Evolutionary conservation across 768 basidiomycete genomes (phyloP).

Genomic region (Tricholoma hemisulphureum): DNA sequence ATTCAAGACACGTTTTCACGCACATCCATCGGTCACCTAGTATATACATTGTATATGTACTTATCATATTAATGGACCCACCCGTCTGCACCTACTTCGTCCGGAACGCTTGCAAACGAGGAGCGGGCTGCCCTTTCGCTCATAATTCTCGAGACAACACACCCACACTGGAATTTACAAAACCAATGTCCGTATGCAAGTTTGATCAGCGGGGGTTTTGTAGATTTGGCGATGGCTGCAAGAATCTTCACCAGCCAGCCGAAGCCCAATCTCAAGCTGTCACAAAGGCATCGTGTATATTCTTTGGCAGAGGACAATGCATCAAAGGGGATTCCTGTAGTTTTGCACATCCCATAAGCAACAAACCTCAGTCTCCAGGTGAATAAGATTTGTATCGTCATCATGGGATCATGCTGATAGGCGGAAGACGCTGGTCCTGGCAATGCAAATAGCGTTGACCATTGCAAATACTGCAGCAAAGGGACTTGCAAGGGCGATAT

Average conservation of each 20-base stretch:
- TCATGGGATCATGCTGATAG: background rate
- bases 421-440: background rate
- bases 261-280: background rate
- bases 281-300: constrained; percentile 12
- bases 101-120: background rate
- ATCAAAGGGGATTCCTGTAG: constrained; percentile 6
- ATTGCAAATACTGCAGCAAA: constrained; percentile 11
- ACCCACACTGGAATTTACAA: background rate
- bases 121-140: background rate
- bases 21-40: background rate
- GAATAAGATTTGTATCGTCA: background rate
- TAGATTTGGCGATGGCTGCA: constrained; percentile 9
- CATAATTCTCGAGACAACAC: background rate
- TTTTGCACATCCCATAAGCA: background rate
- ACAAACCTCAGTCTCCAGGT: background rate
- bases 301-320: constrained; percentile 12
- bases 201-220: constrained; percentile 12
- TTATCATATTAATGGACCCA: background rate
- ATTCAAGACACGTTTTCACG: background rate
- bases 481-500: constrained; percentile 10
- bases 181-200: constrained; percentile 5
- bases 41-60: background rate
- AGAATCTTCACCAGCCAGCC: constrained; percentile 8
- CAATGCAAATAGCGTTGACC: background rate
- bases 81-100: background rate